Conservation (phyloP, 768 basidiomycete species). For the Cantharellus anzutake region DNA sequence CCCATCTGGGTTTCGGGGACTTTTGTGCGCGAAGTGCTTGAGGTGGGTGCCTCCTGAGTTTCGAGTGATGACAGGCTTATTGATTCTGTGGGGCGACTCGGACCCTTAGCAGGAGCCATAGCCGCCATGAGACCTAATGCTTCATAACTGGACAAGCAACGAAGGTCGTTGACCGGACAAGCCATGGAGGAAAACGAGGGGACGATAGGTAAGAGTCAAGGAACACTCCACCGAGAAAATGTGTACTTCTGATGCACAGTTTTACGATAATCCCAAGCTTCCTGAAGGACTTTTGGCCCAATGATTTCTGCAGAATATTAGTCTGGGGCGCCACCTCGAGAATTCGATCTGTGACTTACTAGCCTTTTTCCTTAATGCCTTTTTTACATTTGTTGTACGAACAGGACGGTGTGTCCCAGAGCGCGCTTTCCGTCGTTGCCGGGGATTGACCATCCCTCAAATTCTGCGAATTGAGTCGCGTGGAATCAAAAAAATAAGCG, state of each 20-base stretch:
- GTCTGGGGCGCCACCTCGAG: neutral
- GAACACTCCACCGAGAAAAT: neutral
- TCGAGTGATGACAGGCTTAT: constrained; percentile 21
- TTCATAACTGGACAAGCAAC: constrained; percentile 35
- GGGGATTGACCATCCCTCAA: constrained; percentile 68
- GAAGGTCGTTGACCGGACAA: too few relatives aligned
- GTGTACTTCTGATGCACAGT: constrained; percentile 86
- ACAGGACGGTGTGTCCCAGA: constrained; percentile 58
- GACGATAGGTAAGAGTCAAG: too few relatives aligned
- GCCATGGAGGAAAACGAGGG: too few relatives aligned
- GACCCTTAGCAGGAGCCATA: constrained; percentile 15
- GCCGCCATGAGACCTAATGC: constrained; percentile 53
- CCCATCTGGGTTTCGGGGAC: constrained; percentile 19
- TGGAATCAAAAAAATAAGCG: too few relatives aligned
- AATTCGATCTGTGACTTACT: neutral
- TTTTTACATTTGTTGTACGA: constrained; percentile 40
- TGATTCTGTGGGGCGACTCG: neutral
- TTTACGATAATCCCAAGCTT: constrained; percentile 73
- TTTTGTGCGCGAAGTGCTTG: constrained; percentile 36
- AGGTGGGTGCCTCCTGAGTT: neutral
- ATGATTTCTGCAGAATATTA: constrained; percentile 31
- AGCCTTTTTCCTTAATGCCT: constrained; percentile 25
- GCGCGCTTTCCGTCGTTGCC: constrained; percentile 72
- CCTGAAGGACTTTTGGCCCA: constrained; percentile 63
- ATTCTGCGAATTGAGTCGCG: too few relatives aligned